A percentile compares a stretch with the other conserved stretches of the same genome.
These are phyloP conservation scores for Phytopythium sindhum DNA, from an alignment of 352 stramenopile genomes.

Conservation along the genomic window DNA sequence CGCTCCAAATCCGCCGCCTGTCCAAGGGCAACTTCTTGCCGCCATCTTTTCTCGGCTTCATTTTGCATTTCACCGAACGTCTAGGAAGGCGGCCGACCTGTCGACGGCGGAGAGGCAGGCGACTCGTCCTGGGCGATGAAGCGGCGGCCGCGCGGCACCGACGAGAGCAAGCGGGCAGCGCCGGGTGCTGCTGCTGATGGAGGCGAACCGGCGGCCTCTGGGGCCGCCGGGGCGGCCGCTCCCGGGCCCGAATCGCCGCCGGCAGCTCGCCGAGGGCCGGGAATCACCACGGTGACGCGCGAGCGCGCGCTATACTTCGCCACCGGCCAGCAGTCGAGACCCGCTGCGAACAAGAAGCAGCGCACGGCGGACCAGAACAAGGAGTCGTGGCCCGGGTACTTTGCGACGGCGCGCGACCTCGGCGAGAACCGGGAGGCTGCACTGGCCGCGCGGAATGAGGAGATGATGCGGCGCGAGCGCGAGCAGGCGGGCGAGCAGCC, in stretches of 20 bases:
- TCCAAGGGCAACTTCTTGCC: background rate
- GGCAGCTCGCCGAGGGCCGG: slow-evolving; percentile 9
- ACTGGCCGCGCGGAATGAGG: slow-evolving; percentile 50
- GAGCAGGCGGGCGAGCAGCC: slow-evolving; percentile 12
- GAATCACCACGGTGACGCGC: slow-evolving; percentile 28
- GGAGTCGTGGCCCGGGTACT: slow-evolving; percentile 78
- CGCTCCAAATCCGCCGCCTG: background rate
- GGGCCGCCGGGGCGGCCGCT: background rate
- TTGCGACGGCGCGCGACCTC: slow-evolving; percentile 57
- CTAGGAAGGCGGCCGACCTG: background rate
- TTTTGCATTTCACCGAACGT: background rate
- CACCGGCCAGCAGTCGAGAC: slow-evolving; percentile 10
- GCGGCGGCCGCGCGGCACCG: background rate
- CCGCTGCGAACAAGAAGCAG: background rate
- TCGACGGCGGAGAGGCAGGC: background rate
- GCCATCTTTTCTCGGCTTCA: background rate
- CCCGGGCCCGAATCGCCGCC: slow-evolving; percentile 4
- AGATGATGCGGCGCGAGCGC: slow-evolving; percentile 37
- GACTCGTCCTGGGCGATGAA: background rate
- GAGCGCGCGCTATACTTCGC: slow-evolving; percentile 51
- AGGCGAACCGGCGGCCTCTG: background rate
- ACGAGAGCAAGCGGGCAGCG: background rate
- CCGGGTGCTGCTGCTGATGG: background rate
- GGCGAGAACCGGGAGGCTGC: slow-evolving; percentile 57
- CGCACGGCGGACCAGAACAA: slow-evolving; percentile 6